These are phyloP conservation scores for Sporothrix brunneoviolacea DNA, from an alignment of 2,329 filamentous ascomycete genomes.

Conservation along the genomic window DNA sequence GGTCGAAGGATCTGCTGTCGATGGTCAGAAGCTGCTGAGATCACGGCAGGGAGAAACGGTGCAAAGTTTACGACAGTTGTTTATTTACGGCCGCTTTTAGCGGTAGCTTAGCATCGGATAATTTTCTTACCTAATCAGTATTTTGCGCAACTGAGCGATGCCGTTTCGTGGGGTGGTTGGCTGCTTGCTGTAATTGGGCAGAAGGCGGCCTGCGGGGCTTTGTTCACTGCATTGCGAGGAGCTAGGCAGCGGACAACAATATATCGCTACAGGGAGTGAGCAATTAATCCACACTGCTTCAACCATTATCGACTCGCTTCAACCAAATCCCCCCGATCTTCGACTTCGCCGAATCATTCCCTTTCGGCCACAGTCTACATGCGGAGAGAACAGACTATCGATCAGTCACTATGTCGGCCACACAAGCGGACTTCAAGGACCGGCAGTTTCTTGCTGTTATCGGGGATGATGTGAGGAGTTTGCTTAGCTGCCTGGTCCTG, in stretches of 20 bases:
- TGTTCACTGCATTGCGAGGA: too few relatives aligned
- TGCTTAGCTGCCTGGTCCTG: neutral
- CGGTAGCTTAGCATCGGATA: neutral
- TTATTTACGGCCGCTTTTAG: neutral
- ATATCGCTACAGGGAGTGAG: conserved; percentile 1
- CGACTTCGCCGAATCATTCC: too few relatives aligned
- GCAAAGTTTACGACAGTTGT: too few relatives aligned
- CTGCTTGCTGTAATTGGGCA: too few relatives aligned
- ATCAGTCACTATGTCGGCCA: conserved; percentile 1
- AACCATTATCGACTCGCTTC: neutral
- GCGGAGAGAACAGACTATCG: neutral
- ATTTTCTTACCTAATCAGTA: neutral
- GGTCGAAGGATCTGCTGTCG: too few relatives aligned
- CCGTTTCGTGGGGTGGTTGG: too few relatives aligned
- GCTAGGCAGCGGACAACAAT: conserved; percentile 1
- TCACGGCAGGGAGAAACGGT: too few relatives aligned
- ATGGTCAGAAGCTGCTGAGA: too few relatives aligned
- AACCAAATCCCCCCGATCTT: neutral
- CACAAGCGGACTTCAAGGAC: conserved; percentile 63
- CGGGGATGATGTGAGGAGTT: conserved; percentile 71
- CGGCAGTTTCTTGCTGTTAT: conserved; percentile 96
- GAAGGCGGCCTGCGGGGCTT: too few relatives aligned
- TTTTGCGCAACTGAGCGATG: neutral
- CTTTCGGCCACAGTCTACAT: neutral
- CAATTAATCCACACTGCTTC: conserved; percentile 6